Base-by-base conservation (phyloP, 441 rosid species). In the Syzygium syzygioides region DNA sequence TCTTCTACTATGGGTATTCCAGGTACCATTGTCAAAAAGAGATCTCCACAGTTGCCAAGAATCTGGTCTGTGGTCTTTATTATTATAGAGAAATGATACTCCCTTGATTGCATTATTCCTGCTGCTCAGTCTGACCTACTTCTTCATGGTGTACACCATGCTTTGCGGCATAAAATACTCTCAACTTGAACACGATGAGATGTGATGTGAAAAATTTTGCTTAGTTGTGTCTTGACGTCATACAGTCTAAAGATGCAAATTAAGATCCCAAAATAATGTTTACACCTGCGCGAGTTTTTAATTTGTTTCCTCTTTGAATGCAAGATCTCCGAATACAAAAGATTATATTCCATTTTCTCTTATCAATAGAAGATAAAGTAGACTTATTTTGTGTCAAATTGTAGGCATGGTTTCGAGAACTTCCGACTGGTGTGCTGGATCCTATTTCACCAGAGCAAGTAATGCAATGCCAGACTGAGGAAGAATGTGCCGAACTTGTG, bases 371-470 rank as follows among this genome's bases (percentile, higher is more conserved):
- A 76, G 83, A 76, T 76, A 41, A 76, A 76, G 83, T 76, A 23
- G 76, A 90, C 84, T 59, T 89, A 14, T 85, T 71, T 56, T 34
- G 55, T 14, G 79, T 90, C 88, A 52, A 62, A 84, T 85, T 91
- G 62, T 90, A 97, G 99, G 96, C 98, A 89, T 97, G 99, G 99
- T 96, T 96, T 92, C 95, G 99, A 91, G 98, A 97, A 90, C 96
- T 96, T 48, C 99, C 99, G 4, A 90, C 89, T 56, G 96, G 97
- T 50, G 94, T 97, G 91, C 94, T 97, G 90, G 98, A 97, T 95
- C 91, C 97, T 48, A 89, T 97, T 91, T 92, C 97, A 1, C 94
- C 97, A 1, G 99, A 95, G 88, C 94, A 96, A 88, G 97, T 97
- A 87, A 96, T 96, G 94, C 96, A 92, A 90, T 95, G 97, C 93